Percentiles rank a stretch among this genome's conserved stretches.
These are phyloP conservation scores for Sarcocystis neurona DNA, from an alignment of 169 alveolate species.

Conservation along the genomic window DNA sequence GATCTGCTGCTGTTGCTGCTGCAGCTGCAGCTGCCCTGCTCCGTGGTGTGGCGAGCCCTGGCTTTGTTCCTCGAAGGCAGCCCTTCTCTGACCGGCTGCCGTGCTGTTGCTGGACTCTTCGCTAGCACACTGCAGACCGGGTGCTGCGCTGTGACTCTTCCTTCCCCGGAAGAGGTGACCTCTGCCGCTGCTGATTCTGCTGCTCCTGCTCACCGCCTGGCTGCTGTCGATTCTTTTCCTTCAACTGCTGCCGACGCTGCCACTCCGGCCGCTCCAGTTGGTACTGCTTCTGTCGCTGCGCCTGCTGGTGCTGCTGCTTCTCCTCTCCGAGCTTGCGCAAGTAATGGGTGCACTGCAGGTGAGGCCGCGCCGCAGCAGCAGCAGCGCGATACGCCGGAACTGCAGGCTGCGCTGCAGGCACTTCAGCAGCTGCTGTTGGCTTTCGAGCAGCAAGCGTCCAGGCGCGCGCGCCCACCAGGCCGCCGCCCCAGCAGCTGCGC, in stretches of 20 bases:
- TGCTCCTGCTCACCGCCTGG: no score
- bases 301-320: neutral
- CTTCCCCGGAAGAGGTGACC: no score
- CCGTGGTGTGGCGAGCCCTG: slow-evolving; percentile 5
- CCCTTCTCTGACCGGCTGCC: neutral
- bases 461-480: neutral
- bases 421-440: neutral
- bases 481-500: no score
- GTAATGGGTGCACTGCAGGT: neutral
- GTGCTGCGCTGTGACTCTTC: no score
- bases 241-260: no score
- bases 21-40: neutral
- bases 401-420: slow-evolving; percentile 7
- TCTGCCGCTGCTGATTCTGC: no score
- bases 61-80: neutral
- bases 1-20: neutral
- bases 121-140: no score
- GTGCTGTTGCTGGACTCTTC: neutral
- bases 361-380: neutral
- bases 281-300: no score
- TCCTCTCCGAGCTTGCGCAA: neutral
- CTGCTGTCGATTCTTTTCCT: no score
- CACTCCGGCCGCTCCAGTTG: no score
- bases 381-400: neutral
- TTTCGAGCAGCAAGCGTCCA: slow-evolving; percentile 1